Evolutionary conservation across 2,329 filamentous ascomycete species (phyloP).

Genomic region (Botrytis sinoallii): DNA sequence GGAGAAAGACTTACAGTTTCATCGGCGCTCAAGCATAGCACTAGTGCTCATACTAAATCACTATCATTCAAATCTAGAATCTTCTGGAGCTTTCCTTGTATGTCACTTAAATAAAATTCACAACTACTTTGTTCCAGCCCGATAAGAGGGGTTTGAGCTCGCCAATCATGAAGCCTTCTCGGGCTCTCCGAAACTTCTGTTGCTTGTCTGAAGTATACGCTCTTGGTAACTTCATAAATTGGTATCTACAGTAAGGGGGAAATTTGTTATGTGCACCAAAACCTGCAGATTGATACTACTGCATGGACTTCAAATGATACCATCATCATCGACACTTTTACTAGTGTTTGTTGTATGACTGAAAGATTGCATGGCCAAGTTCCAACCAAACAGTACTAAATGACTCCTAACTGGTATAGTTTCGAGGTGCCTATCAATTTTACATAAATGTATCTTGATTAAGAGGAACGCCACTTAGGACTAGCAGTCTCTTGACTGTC

Average conservation of each 20-base stretch:
- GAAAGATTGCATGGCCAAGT: too few species aligned
- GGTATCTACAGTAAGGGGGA: neutral
- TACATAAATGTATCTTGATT: neutral
- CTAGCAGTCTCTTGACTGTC: too few species aligned
- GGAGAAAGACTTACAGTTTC: neutral
- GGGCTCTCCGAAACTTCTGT: neutral
- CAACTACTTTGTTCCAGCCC: neutral
- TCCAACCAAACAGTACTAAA: too few species aligned
- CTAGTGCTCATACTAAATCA: neutral
- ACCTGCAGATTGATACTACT: neutral
- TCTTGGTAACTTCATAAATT: neutral
- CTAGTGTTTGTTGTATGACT: too few species aligned
- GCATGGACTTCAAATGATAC: neutral
- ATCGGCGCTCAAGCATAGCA: neutral
- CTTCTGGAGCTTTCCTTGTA: neutral
- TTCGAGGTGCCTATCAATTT: neutral
- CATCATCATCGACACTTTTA: neutral
- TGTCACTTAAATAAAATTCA: neutral
- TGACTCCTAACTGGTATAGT: too few species aligned
- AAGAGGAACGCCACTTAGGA: neutral
- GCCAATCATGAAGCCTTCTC: neutral
- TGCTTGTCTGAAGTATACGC: neutral
- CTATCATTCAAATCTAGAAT: neutral
- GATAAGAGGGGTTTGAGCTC: neutral
- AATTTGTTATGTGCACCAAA: too few species aligned